Percentiles rank a stretch among this genome's conserved stretches.
Conservation (phyloP, 1,139 yeast genomes). For the Debaryomycetaceae sp. region DNA sequence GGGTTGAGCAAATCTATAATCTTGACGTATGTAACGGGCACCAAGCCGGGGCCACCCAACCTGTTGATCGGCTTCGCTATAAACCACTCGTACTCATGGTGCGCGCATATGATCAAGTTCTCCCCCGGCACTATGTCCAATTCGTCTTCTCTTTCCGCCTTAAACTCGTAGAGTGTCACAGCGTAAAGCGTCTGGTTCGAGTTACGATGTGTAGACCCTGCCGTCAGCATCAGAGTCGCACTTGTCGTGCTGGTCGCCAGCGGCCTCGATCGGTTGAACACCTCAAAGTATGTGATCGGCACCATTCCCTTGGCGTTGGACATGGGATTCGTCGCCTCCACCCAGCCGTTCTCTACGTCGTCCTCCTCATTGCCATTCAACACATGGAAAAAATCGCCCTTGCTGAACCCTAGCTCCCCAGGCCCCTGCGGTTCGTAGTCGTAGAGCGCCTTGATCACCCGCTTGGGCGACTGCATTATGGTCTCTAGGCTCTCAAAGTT, state of each 20-base stretch:
- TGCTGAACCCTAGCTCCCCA: constrained; percentile 71
- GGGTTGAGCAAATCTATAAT: constrained; percentile 68
- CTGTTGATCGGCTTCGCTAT: constrained; percentile 95
- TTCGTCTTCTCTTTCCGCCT: constrained; percentile 88
- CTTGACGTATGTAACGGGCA: constrained; percentile 87
- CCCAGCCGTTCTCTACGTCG: constrained; percentile 60
- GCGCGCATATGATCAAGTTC: constrained; percentile 88
- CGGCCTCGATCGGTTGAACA: constrained; percentile 59
- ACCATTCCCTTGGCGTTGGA: constrained; percentile 79
- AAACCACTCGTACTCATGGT: constrained; percentile 95
- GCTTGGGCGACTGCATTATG: constrained; percentile 56
- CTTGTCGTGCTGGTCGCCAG: constrained; percentile 2
- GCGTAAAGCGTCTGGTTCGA: constrained; percentile 43
- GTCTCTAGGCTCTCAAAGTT: constrained; percentile 10
- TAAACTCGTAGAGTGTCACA: constrained; percentile 67
- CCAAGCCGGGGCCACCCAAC: constrained; percentile 94
- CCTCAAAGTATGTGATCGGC: constrained; percentile 81
- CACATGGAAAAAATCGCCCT: constrained; percentile 90
- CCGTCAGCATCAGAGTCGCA: background rate
- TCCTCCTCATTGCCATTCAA: constrained; percentile 43
- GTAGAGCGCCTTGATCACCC: constrained; percentile 79
- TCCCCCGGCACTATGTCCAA: constrained; percentile 83
- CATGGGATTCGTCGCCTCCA: constrained; percentile 86
- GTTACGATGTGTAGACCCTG: constrained; percentile 9
- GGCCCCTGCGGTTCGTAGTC: constrained; percentile 78